Evolutionary conservation across 805 yeast genomes (phyloP).

Genomic region (Teunomyces funiuensis): DNA sequence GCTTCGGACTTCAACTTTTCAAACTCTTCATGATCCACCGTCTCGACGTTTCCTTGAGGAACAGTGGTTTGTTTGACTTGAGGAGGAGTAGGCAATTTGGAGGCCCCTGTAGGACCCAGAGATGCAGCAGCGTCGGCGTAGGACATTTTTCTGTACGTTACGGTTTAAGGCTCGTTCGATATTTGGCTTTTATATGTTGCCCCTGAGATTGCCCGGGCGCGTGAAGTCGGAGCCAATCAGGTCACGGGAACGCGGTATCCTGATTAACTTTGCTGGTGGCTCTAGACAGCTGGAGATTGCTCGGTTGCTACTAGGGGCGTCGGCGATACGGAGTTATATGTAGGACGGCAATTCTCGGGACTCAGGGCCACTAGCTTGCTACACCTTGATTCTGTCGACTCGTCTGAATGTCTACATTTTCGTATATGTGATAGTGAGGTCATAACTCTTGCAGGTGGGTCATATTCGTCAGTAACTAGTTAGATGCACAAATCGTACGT

Average conservation of each 20-base stretch:
- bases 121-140: slow-evolving; percentile 46
- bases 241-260: neutral
- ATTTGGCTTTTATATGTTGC: neutral
- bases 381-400: neutral
- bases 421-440: too few species aligned
- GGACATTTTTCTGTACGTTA: slow-evolving; percentile 10
- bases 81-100: slow-evolving; percentile 30
- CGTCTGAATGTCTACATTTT: too few species aligned
- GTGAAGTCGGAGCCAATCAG: neutral
- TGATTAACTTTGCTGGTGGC: neutral
- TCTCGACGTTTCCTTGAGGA: slow-evolving; percentile 25
- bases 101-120: slow-evolving; percentile 36
- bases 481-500: too few species aligned
- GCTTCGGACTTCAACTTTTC: slow-evolving; percentile 22
- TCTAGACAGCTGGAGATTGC: neutral
- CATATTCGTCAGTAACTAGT: too few species aligned
- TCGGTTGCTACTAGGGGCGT: slow-evolving; percentile 3
- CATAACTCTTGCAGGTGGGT: too few species aligned
- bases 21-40: slow-evolving; percentile 20
- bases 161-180: neutral
- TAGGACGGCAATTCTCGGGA: neutral
- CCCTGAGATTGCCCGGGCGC: neutral
- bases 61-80: slow-evolving; percentile 19
- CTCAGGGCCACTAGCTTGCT: neutral
- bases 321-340: neutral